Conservation (phyloP, 1,284 basidiomycete species). For the Austroboletus novae-zelandiae region DNA sequence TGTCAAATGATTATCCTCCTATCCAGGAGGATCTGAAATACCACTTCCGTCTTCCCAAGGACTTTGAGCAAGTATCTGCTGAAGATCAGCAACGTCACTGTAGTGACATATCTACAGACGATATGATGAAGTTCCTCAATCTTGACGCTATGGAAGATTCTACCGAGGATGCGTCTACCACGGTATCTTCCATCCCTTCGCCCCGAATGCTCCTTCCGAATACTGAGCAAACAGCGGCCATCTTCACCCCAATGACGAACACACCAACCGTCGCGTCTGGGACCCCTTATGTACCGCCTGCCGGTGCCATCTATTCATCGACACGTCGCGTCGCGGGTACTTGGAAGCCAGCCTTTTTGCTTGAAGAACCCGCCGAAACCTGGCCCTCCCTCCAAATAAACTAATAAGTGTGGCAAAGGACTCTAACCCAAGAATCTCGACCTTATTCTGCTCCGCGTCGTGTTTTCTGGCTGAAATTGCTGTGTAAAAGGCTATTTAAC, state of each 20-base stretch:
- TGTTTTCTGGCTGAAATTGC: not conserved
- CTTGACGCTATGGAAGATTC: slow-evolving; percentile 22
- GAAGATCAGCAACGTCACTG: slow-evolving; percentile 18
- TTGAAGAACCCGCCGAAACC: slow-evolving; percentile 22
- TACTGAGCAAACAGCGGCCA: slow-evolving; percentile 14
- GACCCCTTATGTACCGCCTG: slow-evolving; percentile 47
- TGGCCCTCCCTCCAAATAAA: slow-evolving; percentile 12
- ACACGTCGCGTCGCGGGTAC: slow-evolving; percentile 52
- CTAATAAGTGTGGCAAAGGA: not conserved
- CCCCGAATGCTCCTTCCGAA: slow-evolving; percentile 17
- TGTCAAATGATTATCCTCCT: not conserved
- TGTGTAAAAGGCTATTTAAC: not conserved
- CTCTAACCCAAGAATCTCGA: not conserved
- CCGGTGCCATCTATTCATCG: slow-evolving; percentile 47
- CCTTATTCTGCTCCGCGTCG: not conserved
- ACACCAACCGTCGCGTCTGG: slow-evolving; percentile 1
- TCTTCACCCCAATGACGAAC: slow-evolving; percentile 33
- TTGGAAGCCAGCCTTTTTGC: slow-evolving; percentile 41
- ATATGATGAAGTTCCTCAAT: slow-evolving; percentile 30
- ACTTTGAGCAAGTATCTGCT: slow-evolving; percentile 13
- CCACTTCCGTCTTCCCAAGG: slow-evolving; percentile 17
- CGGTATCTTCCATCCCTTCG: slow-evolving; percentile 8
- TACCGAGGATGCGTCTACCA: slow-evolving; percentile 3
- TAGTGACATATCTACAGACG: slow-evolving; percentile 20
- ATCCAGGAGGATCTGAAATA: slow-evolving; percentile 12